Conservation (phyloP, 306 rosid species). For the Cicer arietinum region DNA sequence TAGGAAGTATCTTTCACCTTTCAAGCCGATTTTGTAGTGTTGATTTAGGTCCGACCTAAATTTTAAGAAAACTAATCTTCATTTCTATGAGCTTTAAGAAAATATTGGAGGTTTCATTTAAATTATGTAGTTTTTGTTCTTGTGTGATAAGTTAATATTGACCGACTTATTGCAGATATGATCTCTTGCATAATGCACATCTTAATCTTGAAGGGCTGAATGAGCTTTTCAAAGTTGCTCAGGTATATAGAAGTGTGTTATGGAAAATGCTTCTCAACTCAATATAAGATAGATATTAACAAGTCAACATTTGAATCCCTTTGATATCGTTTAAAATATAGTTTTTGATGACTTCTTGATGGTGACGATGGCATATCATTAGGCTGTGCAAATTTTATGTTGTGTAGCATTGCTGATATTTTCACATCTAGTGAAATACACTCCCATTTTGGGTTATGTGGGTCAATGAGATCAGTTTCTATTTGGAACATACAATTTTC, state of each 20-base stretch:
- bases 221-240: slow-evolving; percentile 94
- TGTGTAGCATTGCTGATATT: background rate
- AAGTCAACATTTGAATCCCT: slow-evolving; percentile 4
- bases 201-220: slow-evolving; percentile 88
- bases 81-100: slow-evolving; percentile 23
- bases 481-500: slow-evolving; percentile 1
- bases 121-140: slow-evolving; percentile 28
- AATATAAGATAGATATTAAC: slow-evolving; percentile 4
- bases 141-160: slow-evolving; percentile 40
- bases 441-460: slow-evolving; percentile 6
- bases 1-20: no score
- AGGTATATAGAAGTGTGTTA: slow-evolving; percentile 60
- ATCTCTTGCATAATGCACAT: slow-evolving; percentile 96
- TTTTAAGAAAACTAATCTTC: slow-evolving; percentile 1
- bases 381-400: background rate
- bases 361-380: slow-evolving; percentile 26
- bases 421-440: slow-evolving; percentile 2
- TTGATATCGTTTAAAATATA: slow-evolving; percentile 6
- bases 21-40: no score
- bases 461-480: background rate
- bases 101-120: slow-evolving; percentile 34
- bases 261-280: slow-evolving; percentile 36
- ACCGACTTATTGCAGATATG: slow-evolving; percentile 71
- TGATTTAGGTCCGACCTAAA: no score
- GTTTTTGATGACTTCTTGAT: slow-evolving; percentile 7